Conservation (phyloP, 2,329 filamentous ascomycete genomes). For the Fonsecaea erecta region DNA sequence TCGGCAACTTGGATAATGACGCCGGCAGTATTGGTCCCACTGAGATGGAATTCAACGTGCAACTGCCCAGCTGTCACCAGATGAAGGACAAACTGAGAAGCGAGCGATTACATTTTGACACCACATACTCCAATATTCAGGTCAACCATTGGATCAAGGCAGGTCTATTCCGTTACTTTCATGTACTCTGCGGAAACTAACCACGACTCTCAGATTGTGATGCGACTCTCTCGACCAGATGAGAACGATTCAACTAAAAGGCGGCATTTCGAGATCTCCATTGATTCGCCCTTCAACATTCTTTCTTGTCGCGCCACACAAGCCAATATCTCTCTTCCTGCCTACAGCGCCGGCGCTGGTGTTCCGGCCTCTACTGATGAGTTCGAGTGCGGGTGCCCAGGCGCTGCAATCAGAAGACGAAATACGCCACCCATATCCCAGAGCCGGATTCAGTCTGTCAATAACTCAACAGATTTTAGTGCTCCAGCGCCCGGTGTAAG, state of each 20-base stretch:
- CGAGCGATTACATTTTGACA: slow-evolving; percentile 79
- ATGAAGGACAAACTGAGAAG: slow-evolving; percentile 73
- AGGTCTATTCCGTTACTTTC: slow-evolving; percentile 25
- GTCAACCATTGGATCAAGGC: slow-evolving; percentile 98
- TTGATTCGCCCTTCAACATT: slow-evolving; percentile 92
- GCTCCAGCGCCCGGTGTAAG: slow-evolving; percentile 29
- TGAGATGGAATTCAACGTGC: slow-evolving; percentile 92
- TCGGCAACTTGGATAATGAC: slow-evolving; percentile 80
- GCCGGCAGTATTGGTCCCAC: slow-evolving; percentile 76
- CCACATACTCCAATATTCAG: slow-evolving; percentile 90
- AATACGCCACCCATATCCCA: slow-evolving; percentile 38
- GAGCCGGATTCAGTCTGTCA: slow-evolving; percentile 35
- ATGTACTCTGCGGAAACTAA: slow-evolving; percentile 7
- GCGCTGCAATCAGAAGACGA: slow-evolving; percentile 57
- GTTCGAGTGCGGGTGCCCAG: slow-evolving; percentile 70
- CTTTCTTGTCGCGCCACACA: slow-evolving; percentile 92
- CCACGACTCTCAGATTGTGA: slow-evolving; percentile 70
- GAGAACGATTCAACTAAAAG: slow-evolving; percentile 76
- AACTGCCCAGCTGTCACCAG: slow-evolving; percentile 84
- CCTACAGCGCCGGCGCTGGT: slow-evolving; percentile 68
- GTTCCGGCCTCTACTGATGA: slow-evolving; percentile 59
- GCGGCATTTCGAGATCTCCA: slow-evolving; percentile 92
- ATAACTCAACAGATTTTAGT: slow-evolving; percentile 36
- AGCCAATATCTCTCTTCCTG: slow-evolving; percentile 82
- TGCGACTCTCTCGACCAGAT: slow-evolving; percentile 86